phyloP scores from a whole-genome alignment of 2,329 filamentous ascomycete species.

The Fusarium sp. region DNA sequence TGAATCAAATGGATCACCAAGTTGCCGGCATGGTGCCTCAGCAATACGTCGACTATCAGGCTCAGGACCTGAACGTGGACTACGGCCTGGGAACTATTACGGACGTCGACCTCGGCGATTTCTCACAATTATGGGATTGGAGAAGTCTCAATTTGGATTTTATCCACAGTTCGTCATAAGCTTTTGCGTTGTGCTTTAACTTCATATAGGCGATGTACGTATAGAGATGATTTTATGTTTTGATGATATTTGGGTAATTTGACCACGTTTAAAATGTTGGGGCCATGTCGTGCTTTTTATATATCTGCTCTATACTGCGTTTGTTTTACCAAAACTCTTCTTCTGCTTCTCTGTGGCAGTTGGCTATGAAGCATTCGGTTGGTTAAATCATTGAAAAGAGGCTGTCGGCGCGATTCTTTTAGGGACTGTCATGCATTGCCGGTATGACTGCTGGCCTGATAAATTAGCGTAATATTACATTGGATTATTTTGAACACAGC shows the following conservation, averaged over 20 bases:
- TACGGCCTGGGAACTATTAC: slow-evolving; percentile 38
- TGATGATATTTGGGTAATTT: slow-evolving; percentile 9
- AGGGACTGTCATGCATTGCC: neutral
- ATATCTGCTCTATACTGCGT: neutral
- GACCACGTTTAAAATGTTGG: slow-evolving; percentile 1
- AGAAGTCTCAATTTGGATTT: slow-evolving; percentile 44
- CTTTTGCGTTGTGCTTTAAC: neutral
- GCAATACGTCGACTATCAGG: slow-evolving; percentile 26
- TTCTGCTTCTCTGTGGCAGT: neutral
- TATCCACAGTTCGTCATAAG: slow-evolving; percentile 38
- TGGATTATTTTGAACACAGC: neutral
- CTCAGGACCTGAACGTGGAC: slow-evolving; percentile 26
- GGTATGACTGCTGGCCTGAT: neutral
- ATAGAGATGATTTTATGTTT: slow-evolving; percentile 28
- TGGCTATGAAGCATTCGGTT: neutral
- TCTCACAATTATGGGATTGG: slow-evolving; percentile 45
- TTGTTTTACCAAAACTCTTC: slow-evolving; percentile 1
- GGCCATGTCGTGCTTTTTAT: neutral
- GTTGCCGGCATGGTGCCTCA: slow-evolving; percentile 21
- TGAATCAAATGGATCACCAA: slow-evolving; percentile 20
- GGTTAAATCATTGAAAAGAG: neutral
- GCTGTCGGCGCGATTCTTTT: neutral
- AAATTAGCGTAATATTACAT: neutral
- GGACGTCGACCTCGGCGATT: slow-evolving; percentile 42
- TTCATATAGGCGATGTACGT: slow-evolving; percentile 13